phyloP scores from a whole-genome alignment of 441 rosid genomes.

The Adansonia rubrostipa region DNA sequence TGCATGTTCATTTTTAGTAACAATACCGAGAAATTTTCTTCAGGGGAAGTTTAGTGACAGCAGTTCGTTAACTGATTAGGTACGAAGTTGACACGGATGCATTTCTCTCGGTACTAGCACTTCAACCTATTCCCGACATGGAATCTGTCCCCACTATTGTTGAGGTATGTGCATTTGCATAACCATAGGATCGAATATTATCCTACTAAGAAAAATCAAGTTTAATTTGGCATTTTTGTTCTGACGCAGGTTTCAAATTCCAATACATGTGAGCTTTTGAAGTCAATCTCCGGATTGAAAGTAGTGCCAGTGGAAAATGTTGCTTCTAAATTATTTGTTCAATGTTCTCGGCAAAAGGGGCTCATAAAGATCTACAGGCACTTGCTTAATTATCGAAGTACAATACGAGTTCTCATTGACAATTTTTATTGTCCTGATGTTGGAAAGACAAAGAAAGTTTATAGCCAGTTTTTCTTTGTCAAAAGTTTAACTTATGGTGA shows the following conservation, averaged over 20 bases:
- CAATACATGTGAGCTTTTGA: slow-evolving; percentile 81
- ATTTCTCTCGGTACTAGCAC: slow-evolving; percentile 90
- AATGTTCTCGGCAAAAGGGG: slow-evolving; percentile 92
- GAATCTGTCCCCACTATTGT: slow-evolving; percentile 85
- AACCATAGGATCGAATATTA: background rate
- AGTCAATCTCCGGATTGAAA: slow-evolving; percentile 84
- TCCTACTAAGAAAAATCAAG: slow-evolving; percentile 17
- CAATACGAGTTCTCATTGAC: slow-evolving; percentile 28
- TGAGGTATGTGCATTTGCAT: slow-evolving; percentile 59
- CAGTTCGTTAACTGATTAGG: slow-evolving; percentile 50
- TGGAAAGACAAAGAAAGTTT: background rate
- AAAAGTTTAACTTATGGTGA: background rate
- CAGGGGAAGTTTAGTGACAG: slow-evolving; percentile 36
- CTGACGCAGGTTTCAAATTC: slow-evolving; percentile 76
- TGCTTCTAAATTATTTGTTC: slow-evolving; percentile 93
- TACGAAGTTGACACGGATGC: slow-evolving; percentile 94
- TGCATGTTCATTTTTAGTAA: background rate
- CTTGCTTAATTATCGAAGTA: slow-evolving; percentile 87
- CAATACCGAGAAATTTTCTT: slow-evolving; percentile 18
- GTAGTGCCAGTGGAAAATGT: slow-evolving; percentile 91
- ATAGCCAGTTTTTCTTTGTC: background rate
- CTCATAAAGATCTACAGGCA: slow-evolving; percentile 92
- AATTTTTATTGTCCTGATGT: slow-evolving; percentile 14
- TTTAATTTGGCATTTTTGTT: slow-evolving; percentile 25
- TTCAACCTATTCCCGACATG: slow-evolving; percentile 79